Percentiles rank a stretch among this genome's conserved stretches.
Evolutionary conservation across 1,284 basidiomycete genomes (phyloP).

Genomic region (Fomitiporia mediterranea): DNA sequence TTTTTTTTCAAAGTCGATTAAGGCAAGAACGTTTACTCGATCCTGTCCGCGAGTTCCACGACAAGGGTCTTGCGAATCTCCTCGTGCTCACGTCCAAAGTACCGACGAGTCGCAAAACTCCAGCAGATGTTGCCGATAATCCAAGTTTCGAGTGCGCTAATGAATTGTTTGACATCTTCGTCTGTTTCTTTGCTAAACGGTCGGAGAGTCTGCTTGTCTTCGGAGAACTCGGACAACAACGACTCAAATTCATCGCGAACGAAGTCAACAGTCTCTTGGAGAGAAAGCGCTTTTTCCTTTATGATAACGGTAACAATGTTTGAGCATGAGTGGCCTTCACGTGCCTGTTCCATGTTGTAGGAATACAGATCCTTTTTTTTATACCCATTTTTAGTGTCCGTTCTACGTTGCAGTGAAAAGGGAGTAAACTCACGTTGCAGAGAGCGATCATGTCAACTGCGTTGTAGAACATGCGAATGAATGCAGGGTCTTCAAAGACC

Average conservation of each 20-base stretch:
- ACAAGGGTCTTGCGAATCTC: constrained; percentile 44
- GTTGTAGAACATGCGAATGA: constrained; percentile 51
- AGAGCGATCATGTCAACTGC: constrained; percentile 66
- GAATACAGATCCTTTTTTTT: constrained; percentile 58
- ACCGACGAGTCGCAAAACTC: constrained; percentile 56
- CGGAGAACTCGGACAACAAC: constrained; percentile 46
- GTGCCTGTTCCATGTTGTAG: constrained; percentile 69
- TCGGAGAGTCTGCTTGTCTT: constrained; percentile 36
- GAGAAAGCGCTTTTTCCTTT: constrained; percentile 43
- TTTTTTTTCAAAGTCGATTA: background rate
- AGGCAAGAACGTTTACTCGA: background rate
- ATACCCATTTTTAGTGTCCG: background rate
- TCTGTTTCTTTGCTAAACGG: constrained; percentile 47
- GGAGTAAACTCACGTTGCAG: constrained; percentile 50
- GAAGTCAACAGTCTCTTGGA: constrained; percentile 58
- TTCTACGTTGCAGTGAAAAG: background rate
- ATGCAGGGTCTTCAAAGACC: constrained; percentile 50
- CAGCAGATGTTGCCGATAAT: constrained; percentile 48
- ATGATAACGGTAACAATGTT: constrained; percentile 67
- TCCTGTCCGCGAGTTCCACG: constrained; percentile 27
- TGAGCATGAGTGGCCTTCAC: constrained; percentile 48
- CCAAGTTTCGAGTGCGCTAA: constrained; percentile 46
- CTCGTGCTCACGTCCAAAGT: constrained; percentile 46
- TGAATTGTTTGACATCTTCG: constrained; percentile 42
- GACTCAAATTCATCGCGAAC: constrained; percentile 49